Base-by-base conservation (phyloP, 2,329 filamentous ascomycete species). In the Setomelanomma holmii region DNA sequence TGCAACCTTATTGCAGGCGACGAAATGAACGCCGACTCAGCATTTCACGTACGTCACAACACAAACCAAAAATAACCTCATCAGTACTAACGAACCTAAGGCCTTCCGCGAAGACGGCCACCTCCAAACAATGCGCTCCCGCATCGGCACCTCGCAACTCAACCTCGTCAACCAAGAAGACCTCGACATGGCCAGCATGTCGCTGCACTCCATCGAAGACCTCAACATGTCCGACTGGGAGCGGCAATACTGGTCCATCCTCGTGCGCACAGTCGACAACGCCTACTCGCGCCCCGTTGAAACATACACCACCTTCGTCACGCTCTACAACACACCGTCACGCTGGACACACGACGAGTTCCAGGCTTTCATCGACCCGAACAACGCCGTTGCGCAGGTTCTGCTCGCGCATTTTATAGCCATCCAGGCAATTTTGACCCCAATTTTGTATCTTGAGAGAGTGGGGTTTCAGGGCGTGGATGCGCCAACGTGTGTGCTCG, bases 351-450 rank as follows among this genome's bases (percentile, higher is more conserved):
- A 77, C 40, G 68, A 71, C 2, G 63, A 75, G 16, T 81, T 82
- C 52, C 69, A 74, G 36, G 64, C 68, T 1, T 80, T 82, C 61
- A 71, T 80, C 51, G 68, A 77, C 36, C 69, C 76, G 0, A 61
- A 65, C 34, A 81, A 82, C 45, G 62, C 62, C 39, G 56, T 77
- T 4, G 71, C 77, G 1, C 77, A 76, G 22, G 74, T 81, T 3
- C 63, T 82, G 4, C 70, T 81, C 4, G 70, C 76, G 5, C 78
- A 81, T 57, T 81, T 80, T 58, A 72, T 82, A n/a, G 73, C 76
- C 1, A 59, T 80, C 0, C 77, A 81, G 45, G 67, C 78, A 1
- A 65, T 81, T 5, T 70, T 82, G 50, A 71, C 72, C 4, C 78
- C 78, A 0, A 74, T 80, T 5, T 45, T 74, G 27, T 66, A 67